Base-by-base conservation (phyloP, 805 yeast species). In the Ogataea corticis region DNA sequence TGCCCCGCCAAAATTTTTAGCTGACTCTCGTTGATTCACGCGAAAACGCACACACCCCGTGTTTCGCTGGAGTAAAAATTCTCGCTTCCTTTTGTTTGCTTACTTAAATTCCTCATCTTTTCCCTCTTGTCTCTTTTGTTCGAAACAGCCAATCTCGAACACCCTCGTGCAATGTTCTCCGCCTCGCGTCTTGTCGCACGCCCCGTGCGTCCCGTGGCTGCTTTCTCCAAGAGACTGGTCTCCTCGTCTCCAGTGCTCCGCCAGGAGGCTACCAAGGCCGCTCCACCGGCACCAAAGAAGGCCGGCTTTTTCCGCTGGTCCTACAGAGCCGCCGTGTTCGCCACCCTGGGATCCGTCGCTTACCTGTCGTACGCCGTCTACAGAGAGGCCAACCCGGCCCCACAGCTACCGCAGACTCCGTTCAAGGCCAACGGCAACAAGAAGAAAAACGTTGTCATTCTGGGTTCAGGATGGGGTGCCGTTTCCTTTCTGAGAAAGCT, bases 391-490 rank as follows among this genome's bases (percentile, higher is more conserved):
- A 70, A 75, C 52, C 90, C 90, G 4, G 68, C 71, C 25, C 67
- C 72, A n/a, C 88, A 84, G 62, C 55, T 66, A 35, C 80, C 81
- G 41, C 88, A 83, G 60, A 67, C 77, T 35, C 59, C 62, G 25
- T 71, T 69, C 56, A 56, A 60, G 42, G 66, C 68, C 18, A 65
- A 67, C 33, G 87, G 85, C 44, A 78, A 77, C 51, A 68, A 75
- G 63, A 82, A 80, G 75, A 82, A 83, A 68, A 81, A 85, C 21
- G 68, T 83, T 58, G 94, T 91, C 45, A 82, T 76, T 68, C 79
- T 79, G 61, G 94, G 94, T 49, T 82, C 96, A 28, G 97, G 97
- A 38, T 91, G 97, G 97, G 97, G 96, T 49, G 79, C 95, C 11
- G 83, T 89, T 44, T 82, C 96, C 7, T 70, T 88, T 51, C 75